phyloP scores from a whole-genome alignment of 164 flowering plant species.

The Litsea cubeba region DNA sequence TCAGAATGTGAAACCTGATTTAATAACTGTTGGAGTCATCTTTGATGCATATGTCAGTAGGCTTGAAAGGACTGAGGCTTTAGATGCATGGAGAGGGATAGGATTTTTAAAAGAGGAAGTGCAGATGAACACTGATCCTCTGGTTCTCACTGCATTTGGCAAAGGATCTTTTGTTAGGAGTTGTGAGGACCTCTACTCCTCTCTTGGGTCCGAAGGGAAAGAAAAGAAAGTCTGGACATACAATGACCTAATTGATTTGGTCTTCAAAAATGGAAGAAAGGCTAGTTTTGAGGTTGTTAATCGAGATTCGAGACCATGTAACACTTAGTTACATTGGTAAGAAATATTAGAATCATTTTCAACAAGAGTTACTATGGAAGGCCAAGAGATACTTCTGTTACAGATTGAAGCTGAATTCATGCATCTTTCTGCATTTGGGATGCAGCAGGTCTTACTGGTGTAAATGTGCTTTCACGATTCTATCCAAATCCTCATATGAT shows the following conservation, averaged over 20 bases:
- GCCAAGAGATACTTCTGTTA: not conserved
- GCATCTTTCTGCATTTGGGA: not conserved
- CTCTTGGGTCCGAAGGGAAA: conserved; percentile 30
- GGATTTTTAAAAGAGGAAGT: conserved; percentile 36
- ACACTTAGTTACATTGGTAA: not conserved
- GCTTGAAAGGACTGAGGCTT: conserved; percentile 25
- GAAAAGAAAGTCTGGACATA: conserved; percentile 45
- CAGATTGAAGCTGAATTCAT: not conserved
- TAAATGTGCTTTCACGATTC: not conserved
- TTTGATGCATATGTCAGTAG: conserved; percentile 38
- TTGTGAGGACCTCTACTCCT: conserved; percentile 38
- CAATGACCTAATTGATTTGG: conserved; percentile 31
- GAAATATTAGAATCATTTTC: not conserved
- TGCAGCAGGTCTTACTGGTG: not conserved
- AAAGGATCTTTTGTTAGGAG: conserved; percentile 46
- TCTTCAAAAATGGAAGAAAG: conserved; percentile 16
- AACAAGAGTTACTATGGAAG: not conserved
- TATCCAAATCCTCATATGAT: not conserved
- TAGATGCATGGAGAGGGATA: conserved; percentile 37
- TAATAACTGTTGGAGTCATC: conserved; percentile 48
- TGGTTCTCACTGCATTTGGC: conserved; percentile 55
- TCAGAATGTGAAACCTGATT: conserved; percentile 41
- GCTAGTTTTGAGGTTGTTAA: not conserved
- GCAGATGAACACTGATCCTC: conserved; percentile 55
- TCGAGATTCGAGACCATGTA: not conserved